phyloP scores from a whole-genome alignment of 2,329 filamentous ascomycete species.

The Rhytidhysteron rufulum region DNA sequence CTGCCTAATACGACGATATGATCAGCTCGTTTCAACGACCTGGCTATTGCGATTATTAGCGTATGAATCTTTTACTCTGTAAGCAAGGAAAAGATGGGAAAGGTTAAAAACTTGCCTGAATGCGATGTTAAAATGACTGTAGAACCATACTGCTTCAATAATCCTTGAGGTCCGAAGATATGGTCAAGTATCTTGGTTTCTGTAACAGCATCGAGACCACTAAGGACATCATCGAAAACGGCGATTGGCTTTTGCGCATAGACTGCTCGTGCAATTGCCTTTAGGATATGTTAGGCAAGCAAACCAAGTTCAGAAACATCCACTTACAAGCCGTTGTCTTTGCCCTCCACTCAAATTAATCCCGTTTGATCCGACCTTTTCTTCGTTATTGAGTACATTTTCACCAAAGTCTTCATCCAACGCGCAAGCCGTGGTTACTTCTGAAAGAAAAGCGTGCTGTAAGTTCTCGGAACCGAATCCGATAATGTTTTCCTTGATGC shows the following conservation, averaged over 20 bases:
- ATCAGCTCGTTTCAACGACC: constrained; percentile 41
- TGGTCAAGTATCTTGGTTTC: constrained; percentile 43
- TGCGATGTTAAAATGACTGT: constrained; percentile 16
- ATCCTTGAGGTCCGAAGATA: constrained; percentile 39
- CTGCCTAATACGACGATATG: constrained; percentile 36
- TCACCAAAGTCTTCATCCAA: constrained; percentile 13
- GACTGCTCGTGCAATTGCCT: constrained; percentile 46
- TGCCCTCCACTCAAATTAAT: constrained; percentile 48
- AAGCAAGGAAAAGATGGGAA: constrained; percentile 12
- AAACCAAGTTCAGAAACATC: constrained; percentile 43
- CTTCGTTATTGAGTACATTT: constrained; percentile 21
- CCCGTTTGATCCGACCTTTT: constrained; percentile 46
- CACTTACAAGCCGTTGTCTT: constrained; percentile 40
- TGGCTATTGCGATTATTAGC: too few relatives aligned
- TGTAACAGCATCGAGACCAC: constrained; percentile 44
- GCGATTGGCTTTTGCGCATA: constrained; percentile 42
- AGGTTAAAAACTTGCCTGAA: background rate
- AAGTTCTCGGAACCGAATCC: constrained; percentile 12
- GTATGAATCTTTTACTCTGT: too few relatives aligned
- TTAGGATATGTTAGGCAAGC: constrained; percentile 46
- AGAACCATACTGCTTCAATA: constrained; percentile 32
- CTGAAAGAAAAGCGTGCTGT: constrained; percentile 21
- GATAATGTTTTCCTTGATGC: constrained; percentile 23
- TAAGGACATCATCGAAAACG: constrained; percentile 47
- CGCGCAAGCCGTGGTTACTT: constrained; percentile 16